Base-by-base conservation (phyloP, 208 protist genomes). In the Leptomonas seymouri region DNA sequence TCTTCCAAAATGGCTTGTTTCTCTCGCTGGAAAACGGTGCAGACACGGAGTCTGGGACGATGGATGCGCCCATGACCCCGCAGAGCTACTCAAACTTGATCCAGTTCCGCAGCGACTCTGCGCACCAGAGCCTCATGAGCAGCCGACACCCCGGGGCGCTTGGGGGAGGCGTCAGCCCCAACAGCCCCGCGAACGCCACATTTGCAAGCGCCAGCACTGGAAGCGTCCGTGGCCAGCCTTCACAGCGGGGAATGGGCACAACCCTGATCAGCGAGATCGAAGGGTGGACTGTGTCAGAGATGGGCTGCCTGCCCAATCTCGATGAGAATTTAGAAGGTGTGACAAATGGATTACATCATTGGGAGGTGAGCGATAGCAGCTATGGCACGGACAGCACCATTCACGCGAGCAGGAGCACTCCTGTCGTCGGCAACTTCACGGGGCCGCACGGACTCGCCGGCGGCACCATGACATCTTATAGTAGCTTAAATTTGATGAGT, bases 41-140 rank as follows among this genome's bases (percentile, higher is more conserved):
- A 14, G 77, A 67, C 30, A 11, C 64, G 42, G 57, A 27, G 56
- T 14, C 64, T 0, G 20, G 39, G 30, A 67, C 76, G 23, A 36
- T 80, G 54, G 76, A 81, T 49, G 79, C 59, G 44, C 83, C 83
- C 25, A 88, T 88, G 74, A 88, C 83, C 21, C 76, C 79, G n/a
- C 73, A 85, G 57, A 78, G 76, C 36, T 88, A 78, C 59, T 83
- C 74, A 0, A 76, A 74, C 16, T 50, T 85, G 56, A 5, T 67
- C 23, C 68, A 67, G 55, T 61, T 42, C 5, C 68, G 63, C 63
- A 56, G 55, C 28, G 63, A 71, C 14, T 60, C 56, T 14, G 51
- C 53, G 50, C 63, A 42, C 12, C 63, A 68, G 27, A 59, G 51
- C n/a, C 36, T 57, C 16, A 48, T 67, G 61, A 46, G 61, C 61